phyloP scores from a whole-genome alignment of 1,139 yeast species.

The Pichia cactophila region DNA sequence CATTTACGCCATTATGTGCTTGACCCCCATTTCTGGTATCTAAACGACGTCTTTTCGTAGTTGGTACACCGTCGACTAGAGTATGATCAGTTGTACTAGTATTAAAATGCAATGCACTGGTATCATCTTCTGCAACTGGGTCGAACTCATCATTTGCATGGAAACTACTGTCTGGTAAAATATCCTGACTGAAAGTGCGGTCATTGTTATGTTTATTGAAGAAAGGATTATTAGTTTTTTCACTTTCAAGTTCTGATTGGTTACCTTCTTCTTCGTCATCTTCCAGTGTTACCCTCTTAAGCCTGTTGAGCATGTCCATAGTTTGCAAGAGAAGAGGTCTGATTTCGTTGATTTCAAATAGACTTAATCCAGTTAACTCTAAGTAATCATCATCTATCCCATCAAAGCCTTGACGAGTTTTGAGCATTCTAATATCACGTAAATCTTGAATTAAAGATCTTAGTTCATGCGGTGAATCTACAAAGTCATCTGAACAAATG shows the following conservation, averaged over 20 bases:
- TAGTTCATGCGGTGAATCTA: slow-evolving; percentile 56
- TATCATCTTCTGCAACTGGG: not conserved
- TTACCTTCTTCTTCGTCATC: slow-evolving; percentile 13
- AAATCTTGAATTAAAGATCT: slow-evolving; percentile 73
- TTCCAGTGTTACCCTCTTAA: slow-evolving; percentile 21
- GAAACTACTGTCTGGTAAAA: not conserved
- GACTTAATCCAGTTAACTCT: slow-evolving; percentile 73
- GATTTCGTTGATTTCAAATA: slow-evolving; percentile 80
- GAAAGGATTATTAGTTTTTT: not conserved
- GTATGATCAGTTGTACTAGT: slow-evolving; percentile 3
- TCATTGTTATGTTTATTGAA: not conserved
- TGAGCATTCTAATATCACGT: slow-evolving; percentile 73
- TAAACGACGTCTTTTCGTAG: slow-evolving; percentile 9
- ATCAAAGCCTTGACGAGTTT: slow-evolving; percentile 70
- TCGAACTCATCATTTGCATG: not conserved
- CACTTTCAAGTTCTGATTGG: not conserved
- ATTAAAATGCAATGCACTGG: not conserved
- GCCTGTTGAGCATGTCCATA: slow-evolving; percentile 58
- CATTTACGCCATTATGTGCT: not conserved
- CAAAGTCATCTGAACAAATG: slow-evolving; percentile 67
- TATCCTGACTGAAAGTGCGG: not conserved
- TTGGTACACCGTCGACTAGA: slow-evolving; percentile 3
- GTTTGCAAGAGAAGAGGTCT: slow-evolving; percentile 73
- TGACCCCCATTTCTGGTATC: not conserved
- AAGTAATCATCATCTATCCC: slow-evolving; percentile 78